These are phyloP conservation scores for Fusarium sp. DNA, from an alignment of 2,329 filamentous ascomycete species.

Conservation along the genomic window DNA sequence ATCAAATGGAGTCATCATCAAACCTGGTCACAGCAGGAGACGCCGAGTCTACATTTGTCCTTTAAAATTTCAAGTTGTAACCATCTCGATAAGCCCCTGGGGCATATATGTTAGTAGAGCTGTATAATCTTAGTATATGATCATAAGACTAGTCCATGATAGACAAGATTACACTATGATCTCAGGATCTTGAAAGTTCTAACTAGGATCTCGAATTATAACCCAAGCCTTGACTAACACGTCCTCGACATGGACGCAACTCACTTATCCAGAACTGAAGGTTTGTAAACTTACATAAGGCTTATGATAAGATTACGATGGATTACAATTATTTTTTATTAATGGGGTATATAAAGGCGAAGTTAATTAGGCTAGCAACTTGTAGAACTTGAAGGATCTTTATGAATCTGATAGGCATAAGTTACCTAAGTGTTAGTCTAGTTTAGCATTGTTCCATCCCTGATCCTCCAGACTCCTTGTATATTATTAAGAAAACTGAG, in stretches of 20 bases:
- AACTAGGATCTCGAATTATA: not conserved
- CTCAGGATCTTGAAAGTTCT: not conserved
- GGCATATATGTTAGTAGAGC: not conserved
- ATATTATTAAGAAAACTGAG: slow-evolving; percentile 38
- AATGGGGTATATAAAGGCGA: not conserved
- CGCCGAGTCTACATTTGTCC: no score
- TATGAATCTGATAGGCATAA: not conserved
- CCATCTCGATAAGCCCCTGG: not conserved
- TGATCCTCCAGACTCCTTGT: not conserved
- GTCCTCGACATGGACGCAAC: not conserved
- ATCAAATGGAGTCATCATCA: not conserved
- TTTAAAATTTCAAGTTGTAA: no score
- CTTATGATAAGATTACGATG: not conserved
- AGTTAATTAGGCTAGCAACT: not conserved
- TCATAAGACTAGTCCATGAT: not conserved
- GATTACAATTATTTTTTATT: not conserved
- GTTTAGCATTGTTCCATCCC: not conserved
- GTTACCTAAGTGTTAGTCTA: not conserved
- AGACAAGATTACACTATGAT: not conserved
- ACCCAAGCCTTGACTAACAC: not conserved
- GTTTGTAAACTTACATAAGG: not conserved
- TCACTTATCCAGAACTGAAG: not conserved
- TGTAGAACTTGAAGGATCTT: not conserved
- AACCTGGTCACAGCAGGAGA: not conserved
- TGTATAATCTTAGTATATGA: not conserved